A percentile compares a stretch with the other conserved stretches of the same genome.
phyloP scores from a whole-genome alignment of 2,329 filamentous ascomycete genomes.

The Stagonosporopsis chrysanthemi region DNA sequence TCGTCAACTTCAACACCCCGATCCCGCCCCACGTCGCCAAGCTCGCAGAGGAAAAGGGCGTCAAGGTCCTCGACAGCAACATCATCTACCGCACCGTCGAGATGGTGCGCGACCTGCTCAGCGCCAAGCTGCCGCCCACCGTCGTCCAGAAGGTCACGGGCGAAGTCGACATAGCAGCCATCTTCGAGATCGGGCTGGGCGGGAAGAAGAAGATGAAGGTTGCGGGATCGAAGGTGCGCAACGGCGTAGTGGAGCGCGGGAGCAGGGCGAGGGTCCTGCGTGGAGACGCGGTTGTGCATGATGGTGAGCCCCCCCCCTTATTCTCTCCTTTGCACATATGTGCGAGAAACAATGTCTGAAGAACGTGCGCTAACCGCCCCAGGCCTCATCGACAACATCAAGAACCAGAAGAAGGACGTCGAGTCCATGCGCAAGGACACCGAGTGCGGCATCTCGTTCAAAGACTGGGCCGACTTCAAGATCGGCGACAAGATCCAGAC shows the following conservation, averaged over 20 bases:
- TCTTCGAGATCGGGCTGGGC: conserved; percentile 85
- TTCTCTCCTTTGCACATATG: no score
- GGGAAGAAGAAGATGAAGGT: conserved; percentile 75
- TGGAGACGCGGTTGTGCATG: conserved; percentile 73
- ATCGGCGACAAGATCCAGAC: conserved; percentile 87
- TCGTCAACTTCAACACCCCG: conserved; percentile 86
- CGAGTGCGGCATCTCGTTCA: conserved; percentile 92
- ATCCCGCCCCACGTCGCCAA: conserved; percentile 72
- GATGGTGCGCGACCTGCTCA: conserved; percentile 72
- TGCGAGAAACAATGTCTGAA: neutral
- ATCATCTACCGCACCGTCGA: conserved; percentile 84
- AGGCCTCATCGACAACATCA: conserved; percentile 83
- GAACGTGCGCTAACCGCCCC: conserved; percentile 11
- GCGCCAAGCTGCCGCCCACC: conserved; percentile 71
- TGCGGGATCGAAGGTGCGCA: conserved; percentile 87
- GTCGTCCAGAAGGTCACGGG: conserved; percentile 77
- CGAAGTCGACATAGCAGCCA: conserved; percentile 83
- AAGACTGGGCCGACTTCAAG: conserved; percentile 78
- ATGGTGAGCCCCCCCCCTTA: conserved; percentile 69
- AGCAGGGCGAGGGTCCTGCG: conserved; percentile 76
- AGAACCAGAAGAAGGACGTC: conserved; percentile 92
- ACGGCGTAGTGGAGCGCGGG: conserved; percentile 73
- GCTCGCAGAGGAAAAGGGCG: conserved; percentile 73
- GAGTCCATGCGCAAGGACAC: conserved; percentile 86
- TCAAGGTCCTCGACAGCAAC: conserved; percentile 83